phyloP scores from a whole-genome alignment of 1,284 basidiomycete genomes.

The Boletellus sp. region DNA sequence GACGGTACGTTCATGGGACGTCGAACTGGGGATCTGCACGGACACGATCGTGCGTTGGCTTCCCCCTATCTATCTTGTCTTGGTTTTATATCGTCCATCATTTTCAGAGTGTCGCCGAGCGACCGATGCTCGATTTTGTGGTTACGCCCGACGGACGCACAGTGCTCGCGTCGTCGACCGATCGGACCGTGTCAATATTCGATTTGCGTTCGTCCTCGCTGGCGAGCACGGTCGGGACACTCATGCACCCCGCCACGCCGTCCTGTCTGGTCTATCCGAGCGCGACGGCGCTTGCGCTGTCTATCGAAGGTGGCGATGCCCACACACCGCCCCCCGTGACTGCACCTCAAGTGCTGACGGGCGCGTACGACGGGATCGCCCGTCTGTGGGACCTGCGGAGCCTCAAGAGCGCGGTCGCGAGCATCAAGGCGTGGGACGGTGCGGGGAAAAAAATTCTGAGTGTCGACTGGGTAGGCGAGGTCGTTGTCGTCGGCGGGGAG shows the following conservation, averaged over 20 bases:
- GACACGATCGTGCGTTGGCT: conserved; percentile 47
- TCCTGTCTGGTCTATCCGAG: conserved; percentile 59
- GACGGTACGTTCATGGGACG: conserved; percentile 67
- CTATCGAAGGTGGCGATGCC: background rate
- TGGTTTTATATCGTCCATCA: too few species aligned
- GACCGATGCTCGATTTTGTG: conserved; percentile 64
- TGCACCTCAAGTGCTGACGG: too few species aligned
- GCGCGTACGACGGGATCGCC: conserved; percentile 54
- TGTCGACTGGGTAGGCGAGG: conserved; percentile 72
- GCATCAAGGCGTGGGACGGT: conserved; percentile 58
- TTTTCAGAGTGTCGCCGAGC: conserved; percentile 60
- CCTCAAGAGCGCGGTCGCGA: conserved; percentile 57
- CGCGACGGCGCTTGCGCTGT: background rate
- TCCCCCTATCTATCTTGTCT: background rate
- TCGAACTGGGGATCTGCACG: conserved; percentile 53
- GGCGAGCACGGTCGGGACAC: conserved; percentile 44
- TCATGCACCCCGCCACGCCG: conserved; percentile 73
- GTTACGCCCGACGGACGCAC: conserved; percentile 39
- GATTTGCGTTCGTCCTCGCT: conserved; percentile 52
- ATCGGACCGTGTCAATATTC: conserved; percentile 64
- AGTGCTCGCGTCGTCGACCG: conserved; percentile 60
- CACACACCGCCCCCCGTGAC: background rate
- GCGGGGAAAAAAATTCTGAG: conserved; percentile 58
- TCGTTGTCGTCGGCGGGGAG: conserved; percentile 57
- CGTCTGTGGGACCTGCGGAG: conserved; percentile 42